Evolutionary conservation across 441 rosid species (phyloP), one percentile per base, ranked within the genome.

Genomic region (Hura crepitans): DNA sequence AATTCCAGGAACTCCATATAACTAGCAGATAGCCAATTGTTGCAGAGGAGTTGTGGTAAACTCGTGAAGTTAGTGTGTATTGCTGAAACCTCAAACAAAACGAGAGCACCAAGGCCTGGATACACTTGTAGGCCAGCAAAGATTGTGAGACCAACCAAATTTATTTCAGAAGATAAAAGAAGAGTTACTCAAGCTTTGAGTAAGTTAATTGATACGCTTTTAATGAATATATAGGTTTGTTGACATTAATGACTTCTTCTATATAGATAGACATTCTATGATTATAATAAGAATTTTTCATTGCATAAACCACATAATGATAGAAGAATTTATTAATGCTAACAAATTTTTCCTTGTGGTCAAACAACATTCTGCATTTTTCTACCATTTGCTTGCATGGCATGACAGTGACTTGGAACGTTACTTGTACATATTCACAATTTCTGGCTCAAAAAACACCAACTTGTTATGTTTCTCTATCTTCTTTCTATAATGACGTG

Each of bases 371-470:
- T 62, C 60, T 31, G 54, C 59, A 63, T 31, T 67, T 60, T 14
- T 51, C 70, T 69, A 66, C 74, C 73, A 65, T 63, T 59, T 67
- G 35, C 22, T 66, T 66, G 53, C 31, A 45, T 69, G 68, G 66
- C 47, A 50, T 82, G 76, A 74, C 78, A 91, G 98, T 89, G 97
- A 93, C 98, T 58, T 93, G 98, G 98, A 91, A 91, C 67, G 84
- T 91, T 66, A 87, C 97, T 0, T 93, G 98, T 78, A 89, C 92
- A 7, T 93, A 91, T 74, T 93, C 98, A 1, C 96, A 89, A 81
- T 89, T 90, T 79, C 84, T 93, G 61, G 88, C 97, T 72, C 85
- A 81, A 69, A 88, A 82, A 75, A 82, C 96, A 54, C 98, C 96
- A 0, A 81, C 88, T 49, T 93, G 97, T 77, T 93, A 97, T 46